Conservation (phyloP, 2,329 filamentous ascomycete species). For the Dactylellina leptospora region DNA sequence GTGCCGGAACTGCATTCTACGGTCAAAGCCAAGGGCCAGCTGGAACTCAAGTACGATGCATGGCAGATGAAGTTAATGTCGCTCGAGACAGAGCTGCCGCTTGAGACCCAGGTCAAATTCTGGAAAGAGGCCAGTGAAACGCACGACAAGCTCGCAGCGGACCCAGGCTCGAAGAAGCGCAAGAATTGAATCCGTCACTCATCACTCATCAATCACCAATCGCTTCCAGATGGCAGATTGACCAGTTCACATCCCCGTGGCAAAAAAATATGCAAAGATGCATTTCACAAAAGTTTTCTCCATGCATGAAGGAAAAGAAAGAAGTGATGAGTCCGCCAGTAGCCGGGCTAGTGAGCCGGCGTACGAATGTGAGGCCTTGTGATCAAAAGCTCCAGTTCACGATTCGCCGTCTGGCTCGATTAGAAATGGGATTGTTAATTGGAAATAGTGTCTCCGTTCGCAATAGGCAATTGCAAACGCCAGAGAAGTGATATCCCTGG, state of each 20-base stretch:
- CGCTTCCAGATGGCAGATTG: background rate
- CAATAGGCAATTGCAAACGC: conserved; percentile 53
- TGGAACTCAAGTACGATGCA: conserved; percentile 34
- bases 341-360: conserved; percentile 2
- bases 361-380: conserved; percentile 28
- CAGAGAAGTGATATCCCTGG: conserved; percentile 38
- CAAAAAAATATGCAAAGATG: background rate
- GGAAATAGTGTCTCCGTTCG: conserved; percentile 18
- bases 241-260: background rate
- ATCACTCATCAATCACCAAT: background rate
- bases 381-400: conserved; percentile 14
- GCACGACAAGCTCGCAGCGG: conserved; percentile 19
- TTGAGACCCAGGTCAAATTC: conserved; percentile 38
- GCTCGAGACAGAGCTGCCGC: conserved; percentile 21
- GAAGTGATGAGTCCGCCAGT: conserved; percentile 11
- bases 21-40: conserved; percentile 35
- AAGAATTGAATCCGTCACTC: background rate
- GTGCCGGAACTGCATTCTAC: conserved; percentile 44
- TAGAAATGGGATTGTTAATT: conserved; percentile 41
- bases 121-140: conserved; percentile 43
- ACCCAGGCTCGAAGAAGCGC: conserved; percentile 11
- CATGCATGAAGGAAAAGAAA: conserved; percentile 2
- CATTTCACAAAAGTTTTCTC: conserved; percentile 1
- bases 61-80: conserved; percentile 40
- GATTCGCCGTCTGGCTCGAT: conserved; percentile 20